Evolutionary conservation across 441 rosid species (phyloP).

Genomic region (Francoa sonchifolia): DNA sequence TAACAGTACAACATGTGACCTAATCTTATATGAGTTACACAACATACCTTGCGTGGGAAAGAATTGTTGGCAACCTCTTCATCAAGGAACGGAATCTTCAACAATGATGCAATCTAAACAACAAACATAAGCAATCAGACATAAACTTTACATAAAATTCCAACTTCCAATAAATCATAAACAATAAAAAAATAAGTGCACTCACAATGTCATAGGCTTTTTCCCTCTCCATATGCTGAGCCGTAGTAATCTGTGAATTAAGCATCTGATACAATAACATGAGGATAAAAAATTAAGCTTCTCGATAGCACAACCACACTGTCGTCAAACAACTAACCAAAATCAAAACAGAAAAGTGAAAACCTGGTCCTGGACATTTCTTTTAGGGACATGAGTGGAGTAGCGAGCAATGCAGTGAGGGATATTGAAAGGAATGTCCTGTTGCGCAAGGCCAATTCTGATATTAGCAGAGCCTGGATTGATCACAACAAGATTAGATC

Average conservation of each 20-base stretch:
- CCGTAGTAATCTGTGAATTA: conserved; percentile 68
- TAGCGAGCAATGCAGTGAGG: conserved; percentile 73
- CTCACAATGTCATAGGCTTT: conserved; percentile 77
- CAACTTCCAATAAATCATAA: neutral
- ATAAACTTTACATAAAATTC: conserved; percentile 1
- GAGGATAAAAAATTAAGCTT: neutral
- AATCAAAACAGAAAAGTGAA: neutral
- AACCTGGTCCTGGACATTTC: conserved; percentile 66
- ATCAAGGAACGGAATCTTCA: conserved; percentile 82
- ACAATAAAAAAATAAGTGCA: conserved; percentile 1
- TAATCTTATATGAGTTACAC: too few species aligned
- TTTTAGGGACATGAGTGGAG: conserved; percentile 29
- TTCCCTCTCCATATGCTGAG: conserved; percentile 74
- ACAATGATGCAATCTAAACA: conserved; percentile 59
- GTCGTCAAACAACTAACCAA: too few species aligned
- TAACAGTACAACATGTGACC: too few species aligned
- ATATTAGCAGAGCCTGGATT: conserved; percentile 77
- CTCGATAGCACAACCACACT: too few species aligned
- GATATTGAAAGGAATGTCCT: conserved; percentile 50
- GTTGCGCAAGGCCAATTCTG: conserved; percentile 64
- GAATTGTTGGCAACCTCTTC: conserved; percentile 66
- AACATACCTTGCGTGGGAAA: conserved; percentile 63
- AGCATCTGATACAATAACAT: conserved; percentile 36
- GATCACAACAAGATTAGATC: conserved; percentile 71
- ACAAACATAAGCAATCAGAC: conserved; percentile 3